phyloP scores from a whole-genome alignment of 805 yeast genomes.

The Candida sithepensis region DNA sequence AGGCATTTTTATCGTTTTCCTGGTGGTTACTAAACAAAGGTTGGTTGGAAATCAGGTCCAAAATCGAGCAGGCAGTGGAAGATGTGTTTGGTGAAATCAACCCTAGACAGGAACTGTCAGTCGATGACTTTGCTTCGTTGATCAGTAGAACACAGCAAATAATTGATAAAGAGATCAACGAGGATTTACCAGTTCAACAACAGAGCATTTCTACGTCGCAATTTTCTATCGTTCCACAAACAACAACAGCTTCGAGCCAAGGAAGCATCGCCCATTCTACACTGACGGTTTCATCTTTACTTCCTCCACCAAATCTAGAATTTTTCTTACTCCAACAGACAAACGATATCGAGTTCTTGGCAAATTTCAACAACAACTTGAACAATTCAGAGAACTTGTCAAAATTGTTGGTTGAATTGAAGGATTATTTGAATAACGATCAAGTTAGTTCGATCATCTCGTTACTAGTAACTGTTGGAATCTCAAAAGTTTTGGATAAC shows the following conservation, averaged over 20 bases:
- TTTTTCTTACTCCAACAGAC: conserved; percentile 54
- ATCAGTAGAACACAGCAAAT: conserved; percentile 36
- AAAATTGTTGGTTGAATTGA: conserved; percentile 29
- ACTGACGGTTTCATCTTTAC: conserved; percentile 32
- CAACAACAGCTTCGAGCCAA: conserved; percentile 4
- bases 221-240: conserved; percentile 1
- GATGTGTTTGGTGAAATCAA: conserved; percentile 58
- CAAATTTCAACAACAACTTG: conserved; percentile 24
- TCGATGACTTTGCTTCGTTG: conserved; percentile 53
- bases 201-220: neutral
- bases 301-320: conserved; percentile 53
- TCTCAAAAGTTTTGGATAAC: conserved; percentile 45
- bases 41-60: conserved; percentile 55
- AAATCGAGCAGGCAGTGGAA: conserved; percentile 54
- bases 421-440: conserved; percentile 25
- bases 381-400: conserved; percentile 26
- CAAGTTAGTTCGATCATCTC: conserved; percentile 31
- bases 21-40: conserved; percentile 96
- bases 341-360: conserved; percentile 38
- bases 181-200: conserved; percentile 1
- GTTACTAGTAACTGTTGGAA: conserved; percentile 39
- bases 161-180: conserved; percentile 13
- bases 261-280: conserved; percentile 8
- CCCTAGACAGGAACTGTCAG: conserved; percentile 68
- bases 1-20: conserved; percentile 78